Base-by-base conservation (phyloP, 2,329 filamentous ascomycete species). In the Xylaria arbuscula region DNA sequence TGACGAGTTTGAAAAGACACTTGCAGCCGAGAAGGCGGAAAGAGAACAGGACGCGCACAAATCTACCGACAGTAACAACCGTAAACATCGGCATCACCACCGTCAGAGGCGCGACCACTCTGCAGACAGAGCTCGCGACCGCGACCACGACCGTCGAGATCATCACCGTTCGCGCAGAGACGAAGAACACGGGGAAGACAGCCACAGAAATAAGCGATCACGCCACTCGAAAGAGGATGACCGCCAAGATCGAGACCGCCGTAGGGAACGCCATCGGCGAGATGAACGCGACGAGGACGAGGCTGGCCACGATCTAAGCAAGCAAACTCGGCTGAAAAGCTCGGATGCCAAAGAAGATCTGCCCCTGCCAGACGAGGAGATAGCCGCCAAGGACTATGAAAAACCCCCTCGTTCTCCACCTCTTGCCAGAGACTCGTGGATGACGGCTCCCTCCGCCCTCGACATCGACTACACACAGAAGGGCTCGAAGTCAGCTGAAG, bases 361-460 rank as follows among this genome's bases (percentile, higher is more conserved):
- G 0, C 85, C 85, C 1, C 72, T 85, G 3, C 86, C 84, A 0
- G 82, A 88, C 42, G 86, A 88, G 24, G 84, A 85, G 70, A 81
- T 83, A 40, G 68, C 80, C 2, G 67, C 75, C 2, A 72, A 74
- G 45, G 76, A 78, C 34, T 73, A 74, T 51, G 60, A 60, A 10
- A 70, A 77, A 17, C 68, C 75, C 36, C 69, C 70, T 17, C 69
- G 79, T 70, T 74, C 70, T 72, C 79, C 76, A 67, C 77, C 80
- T 0, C 75, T 90, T 38, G 86, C 90, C 72, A 89, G 97, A 71
- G 96, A 98, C 79, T 88, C 92, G 0, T 99, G 97, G 94, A 99
- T 99, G 96, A 91, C 94, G 68, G 91, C 91, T 0, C 94, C 95
- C 0, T 93, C 92, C 0, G 89, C 91, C 0, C 81, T 97, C 42